A percentile compares a stretch with the other conserved stretches of the same genome.
These are phyloP conservation scores for Candida ulmi DNA, from an alignment of 805 yeast genomes.

Conservation along the genomic window DNA sequence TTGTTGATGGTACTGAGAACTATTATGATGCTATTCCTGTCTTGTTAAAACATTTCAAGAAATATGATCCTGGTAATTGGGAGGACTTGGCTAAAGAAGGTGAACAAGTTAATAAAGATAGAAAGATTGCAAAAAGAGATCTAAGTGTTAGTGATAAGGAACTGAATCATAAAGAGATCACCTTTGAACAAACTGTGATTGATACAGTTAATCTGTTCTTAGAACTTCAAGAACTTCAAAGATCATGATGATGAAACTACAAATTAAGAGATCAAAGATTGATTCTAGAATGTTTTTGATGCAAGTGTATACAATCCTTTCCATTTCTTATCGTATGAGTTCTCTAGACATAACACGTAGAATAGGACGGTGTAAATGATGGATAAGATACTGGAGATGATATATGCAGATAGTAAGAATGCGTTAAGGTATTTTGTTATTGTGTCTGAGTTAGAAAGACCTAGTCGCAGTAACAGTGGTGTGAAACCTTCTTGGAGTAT, in stretches of 20 bases:
- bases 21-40: slow-evolving; percentile 3
- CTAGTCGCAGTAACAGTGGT: slow-evolving; percentile 8
- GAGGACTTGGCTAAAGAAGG: slow-evolving; percentile 1
- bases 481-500: slow-evolving; percentile 12
- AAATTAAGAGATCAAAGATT: no score
- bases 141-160: slow-evolving; percentile 4
- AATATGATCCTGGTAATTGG: slow-evolving; percentile 6
- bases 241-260: no score
- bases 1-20: slow-evolving; percentile 7
- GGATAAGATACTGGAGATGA: slow-evolving; percentile 5
- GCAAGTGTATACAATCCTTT: slow-evolving; percentile 1
- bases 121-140: slow-evolving; percentile 6
- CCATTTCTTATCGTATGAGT: slow-evolving; percentile 21
- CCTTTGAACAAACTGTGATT: slow-evolving; percentile 2
- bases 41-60: not conserved
- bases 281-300: no score
- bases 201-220: slow-evolving; percentile 1
- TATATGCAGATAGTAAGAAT: slow-evolving; percentile 6
- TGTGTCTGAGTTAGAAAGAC: not conserved
- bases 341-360: slow-evolving; percentile 12
- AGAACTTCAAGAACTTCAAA: not conserved
- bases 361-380: slow-evolving; percentile 14
- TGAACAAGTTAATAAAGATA: not conserved
- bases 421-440: not conserved
- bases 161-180: slow-evolving; percentile 1